A percentile compares a stretch with the other conserved stretches of the same genome.
Evolutionary conservation across 495 filamentous ascomycete genomes (phyloP).

Genomic region (Acidomyces sp.): DNA sequence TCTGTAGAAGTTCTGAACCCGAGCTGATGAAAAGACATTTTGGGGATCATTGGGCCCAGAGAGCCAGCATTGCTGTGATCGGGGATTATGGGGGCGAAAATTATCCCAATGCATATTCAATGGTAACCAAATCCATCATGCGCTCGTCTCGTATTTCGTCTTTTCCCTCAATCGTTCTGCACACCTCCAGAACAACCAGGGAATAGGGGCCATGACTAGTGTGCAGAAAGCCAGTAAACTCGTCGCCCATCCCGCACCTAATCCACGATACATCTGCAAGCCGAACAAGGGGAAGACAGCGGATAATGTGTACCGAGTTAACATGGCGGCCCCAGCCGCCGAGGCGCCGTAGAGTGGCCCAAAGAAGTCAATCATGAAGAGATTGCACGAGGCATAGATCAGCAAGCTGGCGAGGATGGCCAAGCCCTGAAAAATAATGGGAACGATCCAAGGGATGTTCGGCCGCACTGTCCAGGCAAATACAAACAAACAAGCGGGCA

Average conservation of each 20-base stretch:
- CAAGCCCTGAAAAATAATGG: constrained; percentile 38
- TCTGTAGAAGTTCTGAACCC: no score
- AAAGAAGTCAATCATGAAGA: constrained; percentile 49
- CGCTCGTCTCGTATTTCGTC: constrained; percentile 23
- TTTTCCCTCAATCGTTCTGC: constrained; percentile 22
- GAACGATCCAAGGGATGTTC: constrained; percentile 38
- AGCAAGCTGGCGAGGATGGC: constrained; percentile 6
- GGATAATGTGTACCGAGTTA: constrained; percentile 50
- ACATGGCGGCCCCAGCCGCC: constrained; percentile 49
- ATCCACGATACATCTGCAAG: constrained; percentile 29
- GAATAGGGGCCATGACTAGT: constrained; percentile 32
- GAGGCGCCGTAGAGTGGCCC: constrained; percentile 44
- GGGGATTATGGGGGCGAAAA: no score
- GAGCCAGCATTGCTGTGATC: no score
- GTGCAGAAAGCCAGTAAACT: constrained; percentile 34
- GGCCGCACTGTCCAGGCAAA: constrained; percentile 36
- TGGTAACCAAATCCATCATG: no score
- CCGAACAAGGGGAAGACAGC: constrained; percentile 52
- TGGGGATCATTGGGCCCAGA: no score
- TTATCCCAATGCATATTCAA: no score
- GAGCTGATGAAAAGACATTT: no score
- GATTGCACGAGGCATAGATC: constrained; percentile 15
- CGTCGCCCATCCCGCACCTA: constrained; percentile 32
- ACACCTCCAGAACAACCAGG: constrained; percentile 31
- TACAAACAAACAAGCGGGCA: constrained; percentile 27